phyloP scores from a whole-genome alignment of 1,284 basidiomycete genomes.

The Tilletia walkeri region DNA sequence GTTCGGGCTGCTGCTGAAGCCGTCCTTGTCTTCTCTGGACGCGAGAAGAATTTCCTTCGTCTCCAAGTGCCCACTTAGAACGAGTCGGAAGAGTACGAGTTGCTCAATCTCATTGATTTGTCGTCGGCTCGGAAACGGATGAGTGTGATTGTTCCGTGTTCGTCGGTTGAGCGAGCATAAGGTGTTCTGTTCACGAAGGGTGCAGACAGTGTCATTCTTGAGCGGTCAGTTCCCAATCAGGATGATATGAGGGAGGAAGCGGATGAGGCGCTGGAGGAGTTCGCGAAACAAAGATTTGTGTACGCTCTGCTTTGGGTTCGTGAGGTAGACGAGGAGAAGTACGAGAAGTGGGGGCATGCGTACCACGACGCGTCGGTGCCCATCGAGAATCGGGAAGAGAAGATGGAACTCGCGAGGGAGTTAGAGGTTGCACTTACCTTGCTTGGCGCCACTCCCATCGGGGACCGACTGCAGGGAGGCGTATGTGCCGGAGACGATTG shows the following conservation, averaged over 20 bases:
- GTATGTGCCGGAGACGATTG: constrained; percentile 88
- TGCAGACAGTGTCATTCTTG: constrained; percentile 82
- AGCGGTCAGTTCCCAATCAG: constrained; percentile 65
- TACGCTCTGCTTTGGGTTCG: constrained; percentile 93
- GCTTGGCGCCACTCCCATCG: constrained; percentile 94
- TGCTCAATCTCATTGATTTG: constrained; percentile 97
- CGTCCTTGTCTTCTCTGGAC: constrained; percentile 80
- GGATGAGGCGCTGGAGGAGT: constrained; percentile 59
- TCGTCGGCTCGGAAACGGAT: constrained; percentile 96
- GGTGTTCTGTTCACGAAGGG: constrained; percentile 94
- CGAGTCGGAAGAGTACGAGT: constrained; percentile 74
- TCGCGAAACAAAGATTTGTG: constrained; percentile 95
- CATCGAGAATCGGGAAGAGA: constrained; percentile 87
- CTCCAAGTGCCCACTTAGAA: constrained; percentile 76
- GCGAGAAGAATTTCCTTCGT: constrained; percentile 93
- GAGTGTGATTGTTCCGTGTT: constrained; percentile 91
- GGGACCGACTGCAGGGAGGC: constrained; percentile 97
- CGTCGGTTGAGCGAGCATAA: constrained; percentile 76
- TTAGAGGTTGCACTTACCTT: constrained; percentile 92
- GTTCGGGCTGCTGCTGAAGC: constrained; percentile 89
- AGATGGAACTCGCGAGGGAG: constrained; percentile 90
- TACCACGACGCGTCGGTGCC: constrained; percentile 89
- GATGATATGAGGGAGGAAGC: constrained; percentile 78
- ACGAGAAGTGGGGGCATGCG: constrained; percentile 79
- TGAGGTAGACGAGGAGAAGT: constrained; percentile 86